phyloP scores from a whole-genome alignment of 306 rosid genomes.

The Citrullus colocynthis region DNA sequence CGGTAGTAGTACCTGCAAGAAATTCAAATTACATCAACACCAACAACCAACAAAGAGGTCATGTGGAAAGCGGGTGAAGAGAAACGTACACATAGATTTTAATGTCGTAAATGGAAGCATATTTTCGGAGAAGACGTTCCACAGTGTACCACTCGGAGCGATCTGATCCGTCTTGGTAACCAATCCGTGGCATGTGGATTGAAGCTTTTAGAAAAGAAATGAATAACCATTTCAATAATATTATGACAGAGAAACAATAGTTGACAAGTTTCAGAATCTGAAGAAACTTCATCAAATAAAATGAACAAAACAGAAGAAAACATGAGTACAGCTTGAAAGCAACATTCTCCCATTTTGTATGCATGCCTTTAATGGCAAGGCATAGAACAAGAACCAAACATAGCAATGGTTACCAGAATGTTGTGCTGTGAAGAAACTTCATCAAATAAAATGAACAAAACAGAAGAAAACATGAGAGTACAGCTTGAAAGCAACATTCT shows the following conservation, averaged over 20 bases:
- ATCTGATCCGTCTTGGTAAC: constrained; percentile 87
- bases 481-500: background rate
- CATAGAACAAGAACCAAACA: background rate
- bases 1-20: constrained; percentile 66
- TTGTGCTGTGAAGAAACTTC: constrained; percentile 38
- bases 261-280: background rate
- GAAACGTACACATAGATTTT: constrained; percentile 51
- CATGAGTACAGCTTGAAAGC: background rate
- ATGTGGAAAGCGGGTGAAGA: constrained; percentile 2
- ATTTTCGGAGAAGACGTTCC: constrained; percentile 84
- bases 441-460: background rate
- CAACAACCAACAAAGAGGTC: background rate
- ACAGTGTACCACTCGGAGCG: constrained; percentile 87
- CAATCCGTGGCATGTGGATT: constrained; percentile 92
- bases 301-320: background rate
- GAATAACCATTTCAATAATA: constrained; percentile 4
- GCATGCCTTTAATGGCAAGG: background rate
- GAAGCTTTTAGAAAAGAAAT: constrained; percentile 36
- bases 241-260: background rate
- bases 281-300: background rate
- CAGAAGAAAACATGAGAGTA: background rate
- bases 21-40: background rate
- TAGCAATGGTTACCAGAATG: constrained; percentile 35
- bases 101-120: constrained; percentile 56
- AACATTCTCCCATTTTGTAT: background rate